phyloP scores from a whole-genome alignment of 495 filamentous ascomycete species.

The Penicillium angulare region DNA sequence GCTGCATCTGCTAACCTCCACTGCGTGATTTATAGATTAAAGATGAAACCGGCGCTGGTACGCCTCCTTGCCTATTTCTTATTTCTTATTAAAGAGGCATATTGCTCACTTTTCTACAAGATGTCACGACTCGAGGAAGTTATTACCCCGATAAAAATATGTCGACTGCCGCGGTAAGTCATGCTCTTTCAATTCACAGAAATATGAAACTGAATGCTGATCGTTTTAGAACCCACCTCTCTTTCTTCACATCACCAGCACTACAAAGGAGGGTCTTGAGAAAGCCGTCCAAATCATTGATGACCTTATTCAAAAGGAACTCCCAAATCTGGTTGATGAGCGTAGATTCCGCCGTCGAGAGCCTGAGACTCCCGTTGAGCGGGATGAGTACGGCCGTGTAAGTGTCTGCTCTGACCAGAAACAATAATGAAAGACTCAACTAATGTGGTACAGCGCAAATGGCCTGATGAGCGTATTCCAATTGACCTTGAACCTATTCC shows the following conservation, averaged over 20 bases:
- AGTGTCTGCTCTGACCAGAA: slow-evolving; percentile 20
- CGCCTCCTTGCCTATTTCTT: slow-evolving; percentile 58
- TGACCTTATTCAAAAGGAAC: slow-evolving; percentile 92
- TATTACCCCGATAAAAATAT: slow-evolving; percentile 98
- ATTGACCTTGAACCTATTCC: slow-evolving; percentile 86
- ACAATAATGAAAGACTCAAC: not conserved
- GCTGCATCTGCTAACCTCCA: slow-evolving; percentile 97
- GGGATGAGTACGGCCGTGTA: slow-evolving; percentile 92
- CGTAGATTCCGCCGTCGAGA: slow-evolving; percentile 87
- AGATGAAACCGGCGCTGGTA: slow-evolving; percentile 99
- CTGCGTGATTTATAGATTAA: slow-evolving; percentile 97
- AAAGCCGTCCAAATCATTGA: slow-evolving; percentile 81
- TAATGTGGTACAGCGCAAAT: slow-evolving; percentile 75
- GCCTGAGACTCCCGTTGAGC: slow-evolving; percentile 85
- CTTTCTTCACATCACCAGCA: slow-evolving; percentile 94
- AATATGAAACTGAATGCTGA: slow-evolving; percentile 1
- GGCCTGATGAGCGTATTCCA: slow-evolving; percentile 93
- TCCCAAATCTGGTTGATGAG: slow-evolving; percentile 94
- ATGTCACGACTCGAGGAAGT: slow-evolving; percentile 96
- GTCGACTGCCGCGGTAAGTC: slow-evolving; percentile 84
- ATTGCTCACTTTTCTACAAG: slow-evolving; percentile 66
- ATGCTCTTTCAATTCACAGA: not conserved
- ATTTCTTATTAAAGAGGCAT: slow-evolving; percentile 55
- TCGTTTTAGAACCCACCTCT: slow-evolving; percentile 77
- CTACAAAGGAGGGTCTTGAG: slow-evolving; percentile 86